Evolutionary conservation across 2,329 filamentous ascomycete species (phyloP), one percentile per base, ranked within the genome.

Genomic region (Cytospora piceicola): DNA sequence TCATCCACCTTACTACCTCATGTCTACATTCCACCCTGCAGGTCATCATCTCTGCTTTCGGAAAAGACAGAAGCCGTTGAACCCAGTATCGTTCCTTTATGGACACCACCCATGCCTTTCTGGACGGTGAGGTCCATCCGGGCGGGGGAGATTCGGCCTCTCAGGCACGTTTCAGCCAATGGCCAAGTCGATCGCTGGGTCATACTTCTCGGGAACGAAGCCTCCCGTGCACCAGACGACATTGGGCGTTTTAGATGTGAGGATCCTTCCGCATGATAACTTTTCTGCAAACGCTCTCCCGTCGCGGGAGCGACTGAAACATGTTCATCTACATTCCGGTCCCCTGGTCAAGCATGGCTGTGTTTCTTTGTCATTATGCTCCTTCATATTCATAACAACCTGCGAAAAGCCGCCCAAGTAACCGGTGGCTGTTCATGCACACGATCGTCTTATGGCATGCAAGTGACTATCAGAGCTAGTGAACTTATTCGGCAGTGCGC

Each of bases 121-220:
- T 32, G 34, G 39, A 34, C 53, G 39, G 30, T 57, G 34, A 46
- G 53, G n/a, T 39, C 30, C 39, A 30, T 32, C 39, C 39, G 49
- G 30, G 53, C 53, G 39, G 61, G 20, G 22, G 36, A 15, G 61
- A 34, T 63, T 57, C 53, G 61, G 61, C 53, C 61, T 57, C 53
- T 63, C 61, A 63, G 61, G 53, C 53, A 52, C 53, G 61, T 63
- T 63, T 63, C 61, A 63, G 61, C 61, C 61, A 63, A 63, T 63
- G 53, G 53, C 61, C 61, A 46, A 32, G 36, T 34, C 61, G 53
- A 30, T 51, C 61, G 39, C 42, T 57, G 39, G 56, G 53, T 51
- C 61, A 46, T 39, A 56, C 39, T 57, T 20, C 61, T 63, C 61
- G 61, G 61, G 57, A 63, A 63, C 53, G 53, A 52, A 36, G 30